Base-by-base conservation (phyloP, 805 yeast species). In the Saturnispora diversa region DNA sequence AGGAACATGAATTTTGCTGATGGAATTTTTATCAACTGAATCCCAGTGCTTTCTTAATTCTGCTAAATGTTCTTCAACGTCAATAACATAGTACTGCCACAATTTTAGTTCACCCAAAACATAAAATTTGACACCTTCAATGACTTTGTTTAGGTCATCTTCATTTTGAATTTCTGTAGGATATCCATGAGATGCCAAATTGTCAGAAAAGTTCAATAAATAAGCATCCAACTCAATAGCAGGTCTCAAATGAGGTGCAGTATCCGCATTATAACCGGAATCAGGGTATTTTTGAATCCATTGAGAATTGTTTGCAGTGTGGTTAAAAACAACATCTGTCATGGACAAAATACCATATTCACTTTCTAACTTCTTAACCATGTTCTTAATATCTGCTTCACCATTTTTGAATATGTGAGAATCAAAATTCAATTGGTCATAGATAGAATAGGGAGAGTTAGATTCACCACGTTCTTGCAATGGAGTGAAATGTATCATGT, bases 401-500 rank as follows among this genome's bases (percentile, higher is more conserved):
- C 70, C 69, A 37, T 68, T 56, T 23, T 67, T 64, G 56, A 92
- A 90, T 19, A 77, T 59, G 0, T 50, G 57, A 0, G 81, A 75
- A 55, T 90, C 97, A 61, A 82, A 88, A 20, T 54, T 59, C 45
- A 86, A 69, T 61, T 92, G 97, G 58, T 90, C 96, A 51, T 64
- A 80, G 40, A 90, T 85, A 3, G 96, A 84, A 56, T 88, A 90
- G 0, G 98, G 98, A 6, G 97, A 88, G 58, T 88, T 74, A 1
- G 95, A 84, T 46, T 71, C 81, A 25, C 98, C 98, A 42, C 97
- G 70, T 47, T 78, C 64, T 61, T 90, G 96, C 50, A 90, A 67
- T 0, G 98, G 98, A 5, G 97, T 88, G 59, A 90, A 90, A 65
- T 90, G 98, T 32, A 92, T 68, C 96, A 90, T 85, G 60, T 92